These are phyloP conservation scores for Botrytis porri DNA, from an alignment of 2,329 filamentous ascomycete species.

Conservation along the genomic window DNA sequence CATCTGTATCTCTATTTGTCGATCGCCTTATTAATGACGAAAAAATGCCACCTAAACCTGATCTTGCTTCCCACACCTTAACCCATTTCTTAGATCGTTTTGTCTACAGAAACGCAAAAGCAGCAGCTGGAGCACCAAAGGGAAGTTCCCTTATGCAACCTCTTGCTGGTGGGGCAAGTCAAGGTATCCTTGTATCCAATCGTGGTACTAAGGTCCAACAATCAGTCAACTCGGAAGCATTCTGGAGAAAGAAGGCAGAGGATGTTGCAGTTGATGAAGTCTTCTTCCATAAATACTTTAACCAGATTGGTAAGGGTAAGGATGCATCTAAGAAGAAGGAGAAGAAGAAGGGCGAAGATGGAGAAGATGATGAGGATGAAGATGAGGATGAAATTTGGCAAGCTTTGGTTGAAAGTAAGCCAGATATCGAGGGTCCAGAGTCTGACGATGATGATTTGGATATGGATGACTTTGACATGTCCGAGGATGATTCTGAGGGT, in stretches of 20 bases:
- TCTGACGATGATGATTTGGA: conserved; percentile 52
- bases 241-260: conserved; percentile 88
- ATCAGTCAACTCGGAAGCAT: conserved; percentile 80
- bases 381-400: conserved; percentile 84
- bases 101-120: conserved; percentile 92
- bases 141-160: conserved; percentile 97
- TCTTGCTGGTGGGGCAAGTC: conserved; percentile 61
- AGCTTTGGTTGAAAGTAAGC: conserved; percentile 76
- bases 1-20: conserved; percentile 84
- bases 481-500: conserved; percentile 47
- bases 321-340: conserved; percentile 54
- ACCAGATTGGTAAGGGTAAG: conserved; percentile 62
- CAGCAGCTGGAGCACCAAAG: conserved; percentile 57
- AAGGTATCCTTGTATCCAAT: conserved; percentile 57
- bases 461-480: conserved; percentile 53
- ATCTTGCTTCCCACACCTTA: conserved; percentile 83
- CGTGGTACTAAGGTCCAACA: conserved; percentile 47
- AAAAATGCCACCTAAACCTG: conserved; percentile 79
- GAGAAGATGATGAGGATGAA: conserved; percentile 51
- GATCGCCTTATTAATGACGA: conserved; percentile 65
- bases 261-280: conserved; percentile 88
- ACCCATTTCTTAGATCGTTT: conserved; percentile 97
- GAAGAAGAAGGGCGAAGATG: conserved; percentile 48
- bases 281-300: conserved; percentile 99
- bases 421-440: conserved; percentile 66